A percentile compares a stretch with the other conserved stretches of the same genome.
Evolutionary conservation across 1,139 yeast genomes (phyloP).

Genomic region (Blastobotrys arbuscula): DNA sequence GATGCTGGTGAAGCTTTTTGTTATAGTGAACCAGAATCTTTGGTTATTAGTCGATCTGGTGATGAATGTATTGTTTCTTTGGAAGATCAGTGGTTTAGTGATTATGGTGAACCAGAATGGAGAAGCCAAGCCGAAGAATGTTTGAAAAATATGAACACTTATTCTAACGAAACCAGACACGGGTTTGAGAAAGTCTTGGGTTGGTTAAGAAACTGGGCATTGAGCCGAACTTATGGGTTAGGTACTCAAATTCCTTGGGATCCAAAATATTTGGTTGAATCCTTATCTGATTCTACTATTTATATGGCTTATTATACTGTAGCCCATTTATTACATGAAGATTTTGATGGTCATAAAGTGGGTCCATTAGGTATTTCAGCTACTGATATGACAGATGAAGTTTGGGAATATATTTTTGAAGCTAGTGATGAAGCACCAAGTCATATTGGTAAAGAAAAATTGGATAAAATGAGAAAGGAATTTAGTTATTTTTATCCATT

Average conservation of each 20-base stretch:
- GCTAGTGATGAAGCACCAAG: conserved; percentile 55
- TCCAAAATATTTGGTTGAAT: conserved; percentile 85
- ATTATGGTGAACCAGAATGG: conserved; percentile 96
- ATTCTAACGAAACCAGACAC: conserved; percentile 76
- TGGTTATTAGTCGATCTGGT: conserved; percentile 90
- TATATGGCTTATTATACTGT: conserved; percentile 96
- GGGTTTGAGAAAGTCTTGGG: conserved; percentile 92
- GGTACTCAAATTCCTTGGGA: conserved; percentile 99
- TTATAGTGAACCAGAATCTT: conserved; percentile 90
- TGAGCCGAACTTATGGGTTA: conserved; percentile 92
- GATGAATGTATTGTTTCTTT: conserved; percentile 95
- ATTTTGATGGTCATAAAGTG: conserved; percentile 69
- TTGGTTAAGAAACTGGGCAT: conserved; percentile 99
- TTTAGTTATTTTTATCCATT: conserved; percentile 94
- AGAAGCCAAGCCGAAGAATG: conserved; percentile 79
- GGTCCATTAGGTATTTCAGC: conserved; percentile 75
- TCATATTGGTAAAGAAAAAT: conserved; percentile 56
- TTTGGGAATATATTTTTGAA: conserved; percentile 84
- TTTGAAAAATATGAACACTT: conserved; percentile 70
- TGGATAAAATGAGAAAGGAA: conserved; percentile 78
- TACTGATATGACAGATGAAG: conserved; percentile 87
- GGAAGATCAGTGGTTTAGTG: conserved; percentile 98
- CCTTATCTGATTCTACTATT: conserved; percentile 91
- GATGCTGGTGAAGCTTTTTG: conserved; percentile 76
- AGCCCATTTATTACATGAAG: conserved; percentile 78